phyloP scores from a whole-genome alignment of 1,284 basidiomycete genomes.

The Naganishia albida region DNA sequence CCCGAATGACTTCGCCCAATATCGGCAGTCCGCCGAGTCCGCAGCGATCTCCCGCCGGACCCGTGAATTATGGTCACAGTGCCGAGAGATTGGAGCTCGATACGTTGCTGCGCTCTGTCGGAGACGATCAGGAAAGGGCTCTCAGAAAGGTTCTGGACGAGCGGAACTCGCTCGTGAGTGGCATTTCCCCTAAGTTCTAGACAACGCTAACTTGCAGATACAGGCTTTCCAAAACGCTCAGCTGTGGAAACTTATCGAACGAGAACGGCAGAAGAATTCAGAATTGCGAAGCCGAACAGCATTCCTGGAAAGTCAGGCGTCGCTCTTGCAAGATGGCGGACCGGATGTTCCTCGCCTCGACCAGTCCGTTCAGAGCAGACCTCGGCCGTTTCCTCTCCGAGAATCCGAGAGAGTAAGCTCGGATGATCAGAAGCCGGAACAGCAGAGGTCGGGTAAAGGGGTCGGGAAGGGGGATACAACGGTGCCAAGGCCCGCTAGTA shows the following conservation, averaged over 20 bases:
- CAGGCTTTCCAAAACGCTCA: conserved; percentile 75
- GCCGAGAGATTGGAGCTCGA: conserved; percentile 41
- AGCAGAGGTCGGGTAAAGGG: too few relatives aligned
- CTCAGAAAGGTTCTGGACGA: conserved; percentile 73
- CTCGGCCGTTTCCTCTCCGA: not conserved
- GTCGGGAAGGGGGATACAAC: too few relatives aligned
- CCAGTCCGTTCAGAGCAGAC: not conserved
- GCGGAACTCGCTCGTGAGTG: conserved; percentile 64
- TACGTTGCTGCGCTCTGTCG: conserved; percentile 38
- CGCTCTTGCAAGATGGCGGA: not conserved
- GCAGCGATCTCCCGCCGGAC: conserved; percentile 16
- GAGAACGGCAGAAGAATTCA: conserved; percentile 56
- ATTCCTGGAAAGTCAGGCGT: not conserved
- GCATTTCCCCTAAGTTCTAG: not conserved
- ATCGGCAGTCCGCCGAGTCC: conserved; percentile 23
- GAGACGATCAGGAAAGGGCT: conserved; percentile 61
- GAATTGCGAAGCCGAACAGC: conserved; percentile 23
- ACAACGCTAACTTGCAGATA: not conserved
- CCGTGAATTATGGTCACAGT: conserved; percentile 16
- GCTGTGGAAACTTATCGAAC: conserved; percentile 89
- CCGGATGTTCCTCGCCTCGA: not conserved
- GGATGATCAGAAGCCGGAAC: not conserved
- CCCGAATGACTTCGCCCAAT: conserved; percentile 4
- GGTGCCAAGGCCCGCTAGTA: too few relatives aligned
- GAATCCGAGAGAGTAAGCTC: not conserved